These are phyloP conservation scores for Geotrichum histeridarum DNA, from an alignment of 1,139 yeast genomes.

Conservation along the genomic window DNA sequence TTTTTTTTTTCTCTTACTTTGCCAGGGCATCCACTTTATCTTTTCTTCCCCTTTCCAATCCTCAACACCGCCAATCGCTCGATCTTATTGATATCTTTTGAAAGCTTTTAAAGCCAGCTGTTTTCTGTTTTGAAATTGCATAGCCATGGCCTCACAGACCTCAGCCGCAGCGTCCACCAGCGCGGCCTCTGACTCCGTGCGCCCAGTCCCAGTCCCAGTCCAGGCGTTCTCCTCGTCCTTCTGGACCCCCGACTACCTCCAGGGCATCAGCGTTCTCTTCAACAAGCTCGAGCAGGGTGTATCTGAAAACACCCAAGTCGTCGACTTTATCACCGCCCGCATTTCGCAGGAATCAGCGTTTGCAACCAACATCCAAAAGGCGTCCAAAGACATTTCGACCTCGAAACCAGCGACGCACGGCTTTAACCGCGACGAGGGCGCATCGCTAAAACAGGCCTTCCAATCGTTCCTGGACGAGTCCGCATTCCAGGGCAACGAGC, in stretches of 20 bases:
- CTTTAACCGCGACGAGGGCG: slow-evolving; percentile 41
- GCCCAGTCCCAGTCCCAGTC: slow-evolving; percentile 3
- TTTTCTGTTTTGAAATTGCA: background rate
- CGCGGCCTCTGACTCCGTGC: slow-evolving; percentile 8
- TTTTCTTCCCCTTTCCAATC: too few species aligned
- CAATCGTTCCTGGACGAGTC: slow-evolving; percentile 49
- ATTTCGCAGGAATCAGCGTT: slow-evolving; percentile 61
- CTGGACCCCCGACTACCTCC: slow-evolving; percentile 68
- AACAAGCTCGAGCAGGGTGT: slow-evolving; percentile 61
- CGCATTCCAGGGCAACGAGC: slow-evolving; percentile 58
- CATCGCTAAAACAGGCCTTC: slow-evolving; percentile 51
- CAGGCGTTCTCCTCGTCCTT: slow-evolving; percentile 37
- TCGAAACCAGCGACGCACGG: slow-evolving; percentile 26
- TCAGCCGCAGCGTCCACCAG: background rate
- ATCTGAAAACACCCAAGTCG: slow-evolving; percentile 62
- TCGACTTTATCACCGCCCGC: slow-evolving; percentile 54
- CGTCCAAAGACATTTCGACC: slow-evolving; percentile 2
- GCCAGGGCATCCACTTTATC: too few species aligned
- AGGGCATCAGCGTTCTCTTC: slow-evolving; percentile 55
- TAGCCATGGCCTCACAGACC: background rate
- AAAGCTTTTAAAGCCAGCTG: background rate
- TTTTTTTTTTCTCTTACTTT: too few species aligned
- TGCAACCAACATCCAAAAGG: slow-evolving; percentile 46
- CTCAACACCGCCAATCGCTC: too few species aligned
- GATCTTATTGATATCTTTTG: too few species aligned